Base-by-base conservation (phyloP, 495 filamentous ascomycete genomes). In the Talaromyces trachyspermus region DNA sequence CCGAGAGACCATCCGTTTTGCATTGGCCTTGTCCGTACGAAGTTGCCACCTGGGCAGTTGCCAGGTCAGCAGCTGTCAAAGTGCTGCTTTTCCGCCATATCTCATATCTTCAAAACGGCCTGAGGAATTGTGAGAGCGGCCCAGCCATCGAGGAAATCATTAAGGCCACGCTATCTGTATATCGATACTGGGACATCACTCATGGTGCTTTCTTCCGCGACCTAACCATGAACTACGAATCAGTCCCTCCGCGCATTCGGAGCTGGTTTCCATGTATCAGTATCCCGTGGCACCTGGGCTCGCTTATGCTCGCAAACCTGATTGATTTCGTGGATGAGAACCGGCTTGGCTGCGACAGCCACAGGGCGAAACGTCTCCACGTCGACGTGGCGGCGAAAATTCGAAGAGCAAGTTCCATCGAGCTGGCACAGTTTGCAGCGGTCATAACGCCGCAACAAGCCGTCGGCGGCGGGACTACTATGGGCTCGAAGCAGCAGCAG, bases 71-170 rank as follows among this genome's bases (percentile, higher is more conserved):
- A 18, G 61, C 66, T 4, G 51, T 71, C 50, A 71, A 71, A 49
- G 64, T 71, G 6, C 56, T 71, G 7, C 56, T 71, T 20, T 71
- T 69, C 46, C 64, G 68, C 11, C 58, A 62, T 30, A 56, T 71
- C 8, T 58, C 60, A 6, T 59, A 56, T n/a, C 55, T 71, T 2
- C 68, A 71, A 47, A 61, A 57, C 12, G 47, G 61, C 0, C 14
- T 68, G 9, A 54, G 54, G 12, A 50, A 59, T 24, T 33, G 52
- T 22, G 43, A 43, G n/a, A 29, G 37, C 11, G 46, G 40, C 7
- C 37, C 47, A 9, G 24, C 49, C 12, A 51, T 71, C 35, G 66
- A 70, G 45, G 52, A 57, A 15, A 58, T 62, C 17, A 61, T 71
- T 24, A 32, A 39, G 6, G 53, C 49, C 26, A 51, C 63, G 1